Evolutionary conservation across 1,139 yeast genomes (phyloP), one percentile per base, ranked within the genome.

Genomic region (Magnusiomyces starmeri): DNA sequence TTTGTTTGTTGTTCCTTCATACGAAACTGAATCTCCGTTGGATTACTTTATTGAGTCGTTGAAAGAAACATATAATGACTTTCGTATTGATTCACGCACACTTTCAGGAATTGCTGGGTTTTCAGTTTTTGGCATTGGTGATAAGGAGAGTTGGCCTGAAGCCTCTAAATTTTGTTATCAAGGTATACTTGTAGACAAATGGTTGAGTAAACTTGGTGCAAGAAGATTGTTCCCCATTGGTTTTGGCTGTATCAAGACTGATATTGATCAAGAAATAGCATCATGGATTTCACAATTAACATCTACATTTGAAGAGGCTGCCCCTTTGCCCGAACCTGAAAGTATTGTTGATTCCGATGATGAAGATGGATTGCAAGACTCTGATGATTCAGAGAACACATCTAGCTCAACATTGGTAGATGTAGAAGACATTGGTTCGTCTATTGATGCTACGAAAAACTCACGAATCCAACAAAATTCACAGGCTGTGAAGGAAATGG

Each of bases 11-110:
- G 73, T 89, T 27, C 97, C 97, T 2, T 87, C 96, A 0, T 89
- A 89, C 65, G 97, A 88, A 61, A 85, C 90, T 0, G 97, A 89
- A 67, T 85, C 95, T 1, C 96, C 97, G 10, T 76, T 90, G 47
- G 97, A 89, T 67, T 89, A 82, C 64, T 88, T 88, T 66, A 72
- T 89, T 54, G 95, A 87, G 62, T 83, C 86, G 50, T 73, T 89
- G 60, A 75, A 79, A 56, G 97, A 89, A 53, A 87, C 94, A 1
- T 81, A 79, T 57, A 83, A 84, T 57, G 97, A 89, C 66, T 88
- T 87, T 71, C 75, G 97, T 59, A 78, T 89, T 45, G 96, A 88
- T 62, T 85, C 86, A 54, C 81, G 79, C 59, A 96, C 96, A 3
- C 71, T 89, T 60, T 55, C 62, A 8, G 69, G 75, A 32, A 68